phyloP scores from a whole-genome alignment of 2,329 filamentous ascomycete genomes.

The Penicillium brevicompactum region DNA sequence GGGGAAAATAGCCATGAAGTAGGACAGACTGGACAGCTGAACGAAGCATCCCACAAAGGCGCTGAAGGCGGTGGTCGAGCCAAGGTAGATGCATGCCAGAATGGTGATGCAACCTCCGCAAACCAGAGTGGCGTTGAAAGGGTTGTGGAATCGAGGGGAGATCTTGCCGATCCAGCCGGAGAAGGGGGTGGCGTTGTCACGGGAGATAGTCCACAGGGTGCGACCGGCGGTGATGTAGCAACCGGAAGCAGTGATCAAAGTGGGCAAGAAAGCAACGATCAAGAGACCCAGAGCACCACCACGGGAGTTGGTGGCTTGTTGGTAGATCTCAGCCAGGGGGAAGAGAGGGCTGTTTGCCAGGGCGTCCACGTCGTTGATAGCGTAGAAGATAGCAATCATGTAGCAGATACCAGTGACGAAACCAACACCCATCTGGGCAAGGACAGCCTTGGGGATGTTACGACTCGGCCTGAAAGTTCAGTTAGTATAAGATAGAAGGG shows the following conservation, averaged over 20 bases:
- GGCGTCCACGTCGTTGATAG: conserved; percentile 43
- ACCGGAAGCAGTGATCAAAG: conserved; percentile 55
- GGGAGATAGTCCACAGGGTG: conserved; percentile 61
- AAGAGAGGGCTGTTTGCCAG: conserved; percentile 33
- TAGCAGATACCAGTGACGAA: conserved; percentile 52
- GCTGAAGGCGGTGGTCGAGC: conserved; percentile 57
- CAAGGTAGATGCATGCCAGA: conserved; percentile 60
- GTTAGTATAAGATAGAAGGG: conserved; percentile 10
- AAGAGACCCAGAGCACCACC: conserved; percentile 60
- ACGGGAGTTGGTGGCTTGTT: conserved; percentile 50
- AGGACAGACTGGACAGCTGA: conserved; percentile 58
- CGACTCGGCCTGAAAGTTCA: conserved; percentile 33
- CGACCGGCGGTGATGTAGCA: conserved; percentile 64
- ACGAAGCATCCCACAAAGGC: conserved; percentile 62
- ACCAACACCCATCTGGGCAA: conserved; percentile 52
- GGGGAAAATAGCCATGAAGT: conserved; percentile 55
- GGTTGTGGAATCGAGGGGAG: conserved; percentile 58
- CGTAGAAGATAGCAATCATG: conserved; percentile 55
- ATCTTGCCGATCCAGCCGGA: conserved; percentile 56
- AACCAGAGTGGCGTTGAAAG: conserved; percentile 61
- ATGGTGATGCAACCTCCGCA: conserved; percentile 55
- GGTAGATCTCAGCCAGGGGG: conserved; percentile 52
- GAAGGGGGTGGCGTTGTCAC: conserved; percentile 64
- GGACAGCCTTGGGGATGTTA: conserved; percentile 54
- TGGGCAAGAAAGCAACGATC: conserved; percentile 59